These are phyloP conservation scores for Solanum paucissectum DNA, from an alignment of 257 asterid genomes.

Conservation along the genomic window DNA sequence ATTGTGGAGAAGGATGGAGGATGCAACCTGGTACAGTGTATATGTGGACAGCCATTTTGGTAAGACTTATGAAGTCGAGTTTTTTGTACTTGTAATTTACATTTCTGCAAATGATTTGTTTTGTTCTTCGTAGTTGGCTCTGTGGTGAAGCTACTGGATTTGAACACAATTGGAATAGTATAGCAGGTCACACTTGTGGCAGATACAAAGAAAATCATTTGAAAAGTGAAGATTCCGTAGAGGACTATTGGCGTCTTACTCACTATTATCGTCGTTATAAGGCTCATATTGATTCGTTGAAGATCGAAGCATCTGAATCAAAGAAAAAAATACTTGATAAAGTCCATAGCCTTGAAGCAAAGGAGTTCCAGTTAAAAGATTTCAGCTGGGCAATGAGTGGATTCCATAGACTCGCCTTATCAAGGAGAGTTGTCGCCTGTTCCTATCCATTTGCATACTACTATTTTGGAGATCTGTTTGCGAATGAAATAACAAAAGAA, in stretches of 20 bases:
- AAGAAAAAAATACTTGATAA: slow-evolving; percentile 16
- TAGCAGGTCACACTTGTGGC: slow-evolving; percentile 38
- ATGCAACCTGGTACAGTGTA: slow-evolving; percentile 39
- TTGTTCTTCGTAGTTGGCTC: slow-evolving; percentile 34
- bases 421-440: slow-evolving; percentile 28
- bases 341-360: slow-evolving; percentile 9
- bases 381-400: slow-evolving; percentile 39
- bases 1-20: slow-evolving; percentile 52
- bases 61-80: slow-evolving; percentile 1
- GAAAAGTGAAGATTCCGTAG: slow-evolving; percentile 6
- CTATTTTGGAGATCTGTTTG: slow-evolving; percentile 43
- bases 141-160: slow-evolving; percentile 49
- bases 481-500: slow-evolving; percentile 18
- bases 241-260: slow-evolving; percentile 25
- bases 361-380: slow-evolving; percentile 13
- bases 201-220: slow-evolving; percentile 19
- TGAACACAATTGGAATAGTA: slow-evolving; percentile 17
- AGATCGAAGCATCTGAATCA: slow-evolving; percentile 21
- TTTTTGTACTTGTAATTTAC: neutral
- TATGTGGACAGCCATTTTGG: slow-evolving; percentile 59
- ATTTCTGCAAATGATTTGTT: neutral
- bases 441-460: slow-evolving; percentile 48
- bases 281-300: slow-evolving; percentile 37
- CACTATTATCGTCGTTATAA: slow-evolving; percentile 35
- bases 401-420: slow-evolving; percentile 25